Base-by-base conservation (phyloP, 2,329 filamentous ascomycete species). In the Orbilia javanica region DNA sequence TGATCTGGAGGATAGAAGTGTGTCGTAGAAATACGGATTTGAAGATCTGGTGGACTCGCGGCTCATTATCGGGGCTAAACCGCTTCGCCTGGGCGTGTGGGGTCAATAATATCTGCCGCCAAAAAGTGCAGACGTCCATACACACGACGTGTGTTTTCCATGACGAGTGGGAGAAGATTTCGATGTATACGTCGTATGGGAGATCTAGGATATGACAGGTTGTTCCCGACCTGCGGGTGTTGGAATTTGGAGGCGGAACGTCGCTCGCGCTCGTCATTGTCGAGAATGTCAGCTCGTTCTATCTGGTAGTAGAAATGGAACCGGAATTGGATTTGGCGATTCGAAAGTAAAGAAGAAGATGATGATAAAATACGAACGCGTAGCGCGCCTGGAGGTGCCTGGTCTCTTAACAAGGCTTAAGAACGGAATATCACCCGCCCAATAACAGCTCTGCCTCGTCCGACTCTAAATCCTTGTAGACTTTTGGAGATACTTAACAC, bases 121-220 rank as follows among this genome's bases (percentile, higher is more conserved):
- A 73, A 13, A 31, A 11, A 11, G 50, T 50, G 31, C 69, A 73
- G 25, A 73, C 69, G 15, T 67, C 48, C 69, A 73, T 66, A 27
- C 69, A 73, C 8, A 22, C 20, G n/a, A 66, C 34, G 29, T 73
- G 69, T 36, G 60, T 27, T 52, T 52, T 65, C 69, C 69, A 73
- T 11, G 69, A 39, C 10, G 67, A 20, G 11, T 66, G 52, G 2
- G 69, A 73, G 36, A 73, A 39, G 6, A 73, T 73, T 27, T 73
- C 69, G 39, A 44, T 39, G 20, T 73, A 50, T 22, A 73, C 1
- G 34, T 73, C 69, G 36, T 46, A 42, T 39, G 69, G 69, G 2
- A 73, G 62, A 1, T 50, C 34, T 3, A 44, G 20, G 55, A 60
- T 60, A 39, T 27, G 55, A 20, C 31, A n/a, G 8, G 18, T 10